These are phyloP conservation scores for Karstenula rhodostoma DNA, from an alignment of 2,329 filamentous ascomycete genomes.

Conservation along the genomic window DNA sequence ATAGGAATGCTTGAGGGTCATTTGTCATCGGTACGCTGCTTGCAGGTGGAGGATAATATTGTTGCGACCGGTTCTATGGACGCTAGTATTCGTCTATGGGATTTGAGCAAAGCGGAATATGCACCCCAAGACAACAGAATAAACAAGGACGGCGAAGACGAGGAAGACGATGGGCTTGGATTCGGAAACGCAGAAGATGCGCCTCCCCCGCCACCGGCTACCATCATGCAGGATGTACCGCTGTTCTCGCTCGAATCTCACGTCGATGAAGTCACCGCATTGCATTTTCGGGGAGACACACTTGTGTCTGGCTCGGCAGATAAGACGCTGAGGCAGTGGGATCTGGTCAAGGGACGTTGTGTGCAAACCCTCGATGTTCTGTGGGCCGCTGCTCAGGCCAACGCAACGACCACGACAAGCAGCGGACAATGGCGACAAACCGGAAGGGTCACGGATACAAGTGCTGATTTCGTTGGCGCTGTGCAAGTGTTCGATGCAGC, in stretches of 20 bases:
- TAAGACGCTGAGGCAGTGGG: slow-evolving; percentile 97
- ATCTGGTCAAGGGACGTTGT: slow-evolving; percentile 94
- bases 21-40: slow-evolving; percentile 87
- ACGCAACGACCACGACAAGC: slow-evolving; percentile 69
- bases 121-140: slow-evolving; percentile 69
- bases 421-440: slow-evolving; percentile 76
- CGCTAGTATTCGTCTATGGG: slow-evolving; percentile 93
- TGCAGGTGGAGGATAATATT: slow-evolving; percentile 96
- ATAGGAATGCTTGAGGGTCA: slow-evolving; percentile 93
- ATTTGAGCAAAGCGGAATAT: slow-evolving; percentile 87
- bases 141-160: slow-evolving; percentile 53
- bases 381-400: slow-evolving; percentile 94
- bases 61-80: slow-evolving; percentile 95
- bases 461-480: slow-evolving; percentile 92
- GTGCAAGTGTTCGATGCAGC: slow-evolving; percentile 96
- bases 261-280: slow-evolving; percentile 90
- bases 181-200: slow-evolving; percentile 77
- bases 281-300: slow-evolving; percentile 88
- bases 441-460: slow-evolving; percentile 68
- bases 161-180: slow-evolving; percentile 66
- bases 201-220: slow-evolving; percentile 71
- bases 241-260: slow-evolving; percentile 90
- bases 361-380: slow-evolving; percentile 97
- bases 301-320: slow-evolving; percentile 95
- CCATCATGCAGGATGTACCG: slow-evolving; percentile 87